Evolutionary conservation across 2,329 filamentous ascomycete species (phyloP), one percentile per base, ranked within the genome.

Genomic region (Mollisiaceae sp.): DNA sequence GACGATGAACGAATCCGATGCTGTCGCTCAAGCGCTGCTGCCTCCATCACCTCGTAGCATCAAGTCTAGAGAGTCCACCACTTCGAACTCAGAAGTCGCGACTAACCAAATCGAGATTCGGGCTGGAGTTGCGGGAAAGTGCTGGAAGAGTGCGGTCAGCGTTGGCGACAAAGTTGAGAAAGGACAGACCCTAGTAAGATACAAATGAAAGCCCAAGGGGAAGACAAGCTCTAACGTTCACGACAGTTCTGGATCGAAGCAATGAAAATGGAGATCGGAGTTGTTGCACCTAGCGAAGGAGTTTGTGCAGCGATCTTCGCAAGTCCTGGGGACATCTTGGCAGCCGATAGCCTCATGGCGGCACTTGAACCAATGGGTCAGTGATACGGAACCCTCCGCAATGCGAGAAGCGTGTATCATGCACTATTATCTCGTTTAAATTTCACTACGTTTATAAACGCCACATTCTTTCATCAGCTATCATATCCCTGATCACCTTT

Each of bases 241-340:
- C 6, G 3, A 6, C 22, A 63, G 61, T 50, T 63, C 45, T 63
- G 54, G 27, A 81, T 89, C 27, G 85, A 85, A 76, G 86, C 88
- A 73, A 89, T 88, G 85, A 89, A 89, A 75, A 89, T 89, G 86
- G 86, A 89, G 68, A 76, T 89, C 15, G 86, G 89, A 69, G 82
- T 89, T 1, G 74, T 86, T 24, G 80, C 79, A 62, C 67, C 67
- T 32, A 3, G 3, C 27, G 27, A 32, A 32, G 27, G 27, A 32
- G 27, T 32, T 3, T 32, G 27, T 32, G 27, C 27, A 32, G 27
- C 3, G 27, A 6, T 32, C 3, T 32, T 32, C 27, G 27, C 27
- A 32, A 6, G 27, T 32, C 27, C 27, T 6, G 27, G 27, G 27
- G 27, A 32, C 27, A 32, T 32, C 27, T 32, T 32, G 27, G 27